Base-by-base conservation (phyloP, 345 rosid genomes). In the Excoecaria cochinchinensis region DNA sequence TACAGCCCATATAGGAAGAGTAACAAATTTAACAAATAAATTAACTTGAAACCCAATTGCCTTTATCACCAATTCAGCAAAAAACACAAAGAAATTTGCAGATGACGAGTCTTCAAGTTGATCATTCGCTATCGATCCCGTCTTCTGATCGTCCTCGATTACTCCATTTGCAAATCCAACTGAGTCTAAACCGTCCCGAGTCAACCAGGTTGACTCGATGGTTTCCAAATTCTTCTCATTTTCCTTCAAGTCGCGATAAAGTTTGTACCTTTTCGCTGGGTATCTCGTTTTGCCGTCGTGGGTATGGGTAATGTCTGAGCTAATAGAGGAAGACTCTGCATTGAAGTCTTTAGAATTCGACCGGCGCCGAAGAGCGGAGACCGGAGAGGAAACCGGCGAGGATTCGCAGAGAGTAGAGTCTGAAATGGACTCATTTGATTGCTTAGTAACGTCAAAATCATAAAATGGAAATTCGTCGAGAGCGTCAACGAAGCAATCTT, bases 21-120 rank as follows among this genome's bases (percentile, higher is more conserved):
- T 82, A 47, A 95, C 0, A 47, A 87, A 81, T 76, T 76, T 76
- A 61, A 88, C 38, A 48, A 91, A 42, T 74, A 91, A 76, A 82
- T 72, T 82, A 50, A 92, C 31, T 76, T 92, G 94, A 79, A 92
- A 86, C 39, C 81, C 87, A 73, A 91, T 78, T 62, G 94, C 94
- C 86, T 88, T 89, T 48, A 88, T 84, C 76, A 91, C 69, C 75
- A 92, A 67, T 2, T 73, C 88, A 73, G 79, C 89, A 51, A 86
- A n/a, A 40, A 72, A 77, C 55, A 79, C 78, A 52, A 89, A 84
- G 67, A 85, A 83, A 80, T 80, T 80, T 56, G 84, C 53, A 21
- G 78, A 52, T 16, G 67, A 36, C 5, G 78, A 51, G 9, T 81
- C 92, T 36, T 44, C 76, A 13, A 57, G 78, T 77, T 80, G 80